phyloP scores from a whole-genome alignment of 202 grass and related monocot genomes.

The Zizania palustris region DNA sequence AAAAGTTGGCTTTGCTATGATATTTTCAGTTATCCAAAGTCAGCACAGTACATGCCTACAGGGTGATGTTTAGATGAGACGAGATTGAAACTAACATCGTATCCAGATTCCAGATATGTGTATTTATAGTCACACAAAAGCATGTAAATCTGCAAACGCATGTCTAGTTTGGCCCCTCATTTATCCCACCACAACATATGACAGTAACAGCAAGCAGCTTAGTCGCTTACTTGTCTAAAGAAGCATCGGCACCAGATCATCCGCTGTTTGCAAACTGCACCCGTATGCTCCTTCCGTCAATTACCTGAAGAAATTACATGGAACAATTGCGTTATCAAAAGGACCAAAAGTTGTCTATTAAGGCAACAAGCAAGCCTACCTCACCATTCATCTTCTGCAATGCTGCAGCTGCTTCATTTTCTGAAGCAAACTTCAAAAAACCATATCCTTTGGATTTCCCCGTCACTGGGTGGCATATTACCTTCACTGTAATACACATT shows the following conservation, averaged over 20 bases:
- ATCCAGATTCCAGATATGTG: not conserved
- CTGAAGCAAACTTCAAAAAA: conserved; percentile 55
- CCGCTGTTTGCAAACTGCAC: conserved; percentile 32
- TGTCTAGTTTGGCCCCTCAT: not conserved
- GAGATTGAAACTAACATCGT: not conserved
- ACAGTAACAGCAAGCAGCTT: not conserved
- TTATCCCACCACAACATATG: not conserved
- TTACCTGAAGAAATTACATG: conserved; percentile 30
- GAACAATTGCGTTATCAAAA: not conserved
- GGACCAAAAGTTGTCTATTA: not conserved
- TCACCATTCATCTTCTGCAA: conserved; percentile 50
- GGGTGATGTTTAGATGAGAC: not conserved
- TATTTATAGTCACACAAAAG: not conserved
- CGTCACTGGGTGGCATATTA: conserved; percentile 57
- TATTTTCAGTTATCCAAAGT: not conserved
- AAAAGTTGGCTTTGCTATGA: not conserved
- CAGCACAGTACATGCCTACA: not conserved
- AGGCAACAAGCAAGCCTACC: conserved; percentile 1
- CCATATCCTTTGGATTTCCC: conserved; percentile 63
- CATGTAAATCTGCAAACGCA: not conserved
- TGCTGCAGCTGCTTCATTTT: conserved; percentile 37
- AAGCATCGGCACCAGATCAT: conserved; percentile 6
- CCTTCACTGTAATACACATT: conserved; percentile 40
- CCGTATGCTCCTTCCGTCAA: conserved; percentile 60
- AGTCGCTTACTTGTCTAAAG: not conserved